phyloP scores from a whole-genome alignment of 1,139 yeast genomes.

The Scheffersomyces cryptocercus region DNA sequence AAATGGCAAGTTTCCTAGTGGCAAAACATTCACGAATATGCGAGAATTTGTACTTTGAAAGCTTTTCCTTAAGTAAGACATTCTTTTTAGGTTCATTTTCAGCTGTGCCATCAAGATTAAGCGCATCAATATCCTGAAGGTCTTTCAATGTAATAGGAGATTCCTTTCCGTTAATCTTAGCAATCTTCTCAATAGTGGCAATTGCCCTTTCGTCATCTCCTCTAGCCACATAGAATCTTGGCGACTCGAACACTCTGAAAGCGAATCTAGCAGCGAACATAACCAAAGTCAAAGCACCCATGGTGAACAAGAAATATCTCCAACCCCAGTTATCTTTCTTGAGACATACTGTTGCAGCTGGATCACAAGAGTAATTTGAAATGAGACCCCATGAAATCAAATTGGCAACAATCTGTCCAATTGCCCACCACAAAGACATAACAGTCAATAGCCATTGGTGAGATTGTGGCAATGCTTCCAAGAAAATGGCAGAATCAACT shows the following conservation, averaged over 20 bases:
- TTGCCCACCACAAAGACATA: slow-evolving; percentile 48
- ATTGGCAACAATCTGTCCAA: slow-evolving; percentile 43
- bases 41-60: slow-evolving; percentile 28
- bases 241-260: slow-evolving; percentile 42
- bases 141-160: slow-evolving; percentile 32
- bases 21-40: slow-evolving; percentile 41
- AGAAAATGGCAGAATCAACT: slow-evolving; percentile 45
- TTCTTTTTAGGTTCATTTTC: slow-evolving; percentile 11
- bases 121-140: slow-evolving; percentile 27
- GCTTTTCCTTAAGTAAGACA: slow-evolving; percentile 24
- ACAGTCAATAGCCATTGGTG: slow-evolving; percentile 44
- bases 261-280: slow-evolving; percentile 37
- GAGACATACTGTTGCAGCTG: slow-evolving; percentile 20
- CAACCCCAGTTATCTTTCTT: slow-evolving; percentile 44
- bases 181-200: slow-evolving; percentile 37
- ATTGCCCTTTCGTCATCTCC: slow-evolving; percentile 40
- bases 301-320: slow-evolving; percentile 43
- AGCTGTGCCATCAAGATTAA: slow-evolving; percentile 7
- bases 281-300: slow-evolving; percentile 43
- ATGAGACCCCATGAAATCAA: slow-evolving; percentile 44
- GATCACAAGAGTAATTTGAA: slow-evolving; percentile 37
- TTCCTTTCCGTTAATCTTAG: slow-evolving; percentile 29
- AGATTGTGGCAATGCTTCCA: slow-evolving; percentile 41
- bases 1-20: slow-evolving; percentile 31
- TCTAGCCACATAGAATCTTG: slow-evolving; percentile 38